phyloP scores from a whole-genome alignment of 495 filamentous ascomycete genomes.

The Penicillium ucsense region DNA sequence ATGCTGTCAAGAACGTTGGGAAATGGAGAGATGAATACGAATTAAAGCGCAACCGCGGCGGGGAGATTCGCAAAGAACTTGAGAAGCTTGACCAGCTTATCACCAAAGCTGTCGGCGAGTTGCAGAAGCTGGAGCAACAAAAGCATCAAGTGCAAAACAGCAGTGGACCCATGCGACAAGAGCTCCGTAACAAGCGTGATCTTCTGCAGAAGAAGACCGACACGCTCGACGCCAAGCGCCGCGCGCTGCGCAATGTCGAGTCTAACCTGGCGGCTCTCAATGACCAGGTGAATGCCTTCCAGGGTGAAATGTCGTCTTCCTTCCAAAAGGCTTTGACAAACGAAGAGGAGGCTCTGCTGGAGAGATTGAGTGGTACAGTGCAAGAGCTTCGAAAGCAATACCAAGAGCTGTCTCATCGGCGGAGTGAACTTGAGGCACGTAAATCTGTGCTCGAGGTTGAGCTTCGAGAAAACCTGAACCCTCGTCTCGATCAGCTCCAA shows the following conservation, averaged over 20 bases:
- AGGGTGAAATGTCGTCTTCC: conserved; percentile 69
- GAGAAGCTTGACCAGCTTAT: conserved; percentile 78
- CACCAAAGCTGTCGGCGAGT: conserved; percentile 66
- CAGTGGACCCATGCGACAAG: conserved; percentile 66
- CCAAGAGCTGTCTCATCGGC: conserved; percentile 59
- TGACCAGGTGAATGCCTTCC: conserved; percentile 61
- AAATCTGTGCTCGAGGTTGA: conserved; percentile 78
- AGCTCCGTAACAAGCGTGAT: conserved; percentile 59
- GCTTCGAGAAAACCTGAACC: conserved; percentile 72
- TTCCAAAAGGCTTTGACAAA: conserved; percentile 86
- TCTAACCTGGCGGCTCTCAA: conserved; percentile 63
- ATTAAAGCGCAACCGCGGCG: conserved; percentile 44
- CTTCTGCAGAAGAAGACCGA: conserved; percentile 66
- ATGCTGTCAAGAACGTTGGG: conserved; percentile 67
- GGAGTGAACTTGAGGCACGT: conserved; percentile 68
- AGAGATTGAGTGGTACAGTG: conserved; percentile 54
- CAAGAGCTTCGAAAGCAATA: conserved; percentile 66
- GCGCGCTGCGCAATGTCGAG: conserved; percentile 63
- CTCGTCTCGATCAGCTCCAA: conserved; percentile 78
- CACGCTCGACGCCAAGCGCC: conserved; percentile 61
- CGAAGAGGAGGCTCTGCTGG: conserved; percentile 73
- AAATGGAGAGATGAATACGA: conserved; percentile 70
- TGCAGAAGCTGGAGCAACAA: conserved; percentile 75
- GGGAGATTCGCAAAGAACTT: conserved; percentile 54
- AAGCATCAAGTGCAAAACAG: conserved; percentile 69